These are phyloP conservation scores for Oryza australiensis DNA, from an alignment of 176 grass and related monocot species.

Conservation along the genomic window DNA sequence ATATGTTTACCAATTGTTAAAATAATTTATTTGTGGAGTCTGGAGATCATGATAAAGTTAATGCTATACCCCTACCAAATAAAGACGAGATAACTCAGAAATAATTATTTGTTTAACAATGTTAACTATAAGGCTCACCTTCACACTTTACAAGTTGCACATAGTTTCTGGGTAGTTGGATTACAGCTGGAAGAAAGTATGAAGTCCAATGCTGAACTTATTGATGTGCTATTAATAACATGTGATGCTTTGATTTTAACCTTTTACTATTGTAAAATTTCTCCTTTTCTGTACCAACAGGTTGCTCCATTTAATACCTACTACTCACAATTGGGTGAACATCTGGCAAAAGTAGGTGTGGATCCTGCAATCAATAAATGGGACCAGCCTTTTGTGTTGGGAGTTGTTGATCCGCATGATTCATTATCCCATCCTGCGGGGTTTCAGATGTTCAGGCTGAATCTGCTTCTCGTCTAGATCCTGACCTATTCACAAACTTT, in stretches of 20 bases:
- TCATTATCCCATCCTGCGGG: constrained; percentile 87
- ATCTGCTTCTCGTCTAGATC: constrained; percentile 77
- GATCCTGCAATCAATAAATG: constrained; percentile 80
- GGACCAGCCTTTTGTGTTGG: constrained; percentile 89
- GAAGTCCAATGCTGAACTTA: constrained; percentile 4
- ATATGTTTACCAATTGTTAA: neutral
- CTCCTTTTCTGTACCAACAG: constrained; percentile 49
- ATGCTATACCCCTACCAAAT: neutral
- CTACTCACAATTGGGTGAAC: constrained; percentile 77
- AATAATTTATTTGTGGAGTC: neutral
- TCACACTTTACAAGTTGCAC: neutral
- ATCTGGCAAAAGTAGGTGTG: constrained; percentile 77
- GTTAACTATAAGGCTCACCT: neutral
- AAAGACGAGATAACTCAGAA: neutral
- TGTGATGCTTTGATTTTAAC: neutral
- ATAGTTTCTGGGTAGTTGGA: neutral
- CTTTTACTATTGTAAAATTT: constrained; percentile 1
- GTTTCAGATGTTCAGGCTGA: constrained; percentile 90
- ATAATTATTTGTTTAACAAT: neutral
- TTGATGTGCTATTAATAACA: constrained; percentile 16
- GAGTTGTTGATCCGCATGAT: constrained; percentile 91
- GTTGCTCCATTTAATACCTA: constrained; percentile 98
- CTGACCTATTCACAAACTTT: constrained; percentile 92
- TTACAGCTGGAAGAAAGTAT: constrained; percentile 8
- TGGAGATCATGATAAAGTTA: neutral